Evolutionary conservation across 2,329 filamentous ascomycete genomes (phyloP).

Genomic region (Pyrenophora teres): DNA sequence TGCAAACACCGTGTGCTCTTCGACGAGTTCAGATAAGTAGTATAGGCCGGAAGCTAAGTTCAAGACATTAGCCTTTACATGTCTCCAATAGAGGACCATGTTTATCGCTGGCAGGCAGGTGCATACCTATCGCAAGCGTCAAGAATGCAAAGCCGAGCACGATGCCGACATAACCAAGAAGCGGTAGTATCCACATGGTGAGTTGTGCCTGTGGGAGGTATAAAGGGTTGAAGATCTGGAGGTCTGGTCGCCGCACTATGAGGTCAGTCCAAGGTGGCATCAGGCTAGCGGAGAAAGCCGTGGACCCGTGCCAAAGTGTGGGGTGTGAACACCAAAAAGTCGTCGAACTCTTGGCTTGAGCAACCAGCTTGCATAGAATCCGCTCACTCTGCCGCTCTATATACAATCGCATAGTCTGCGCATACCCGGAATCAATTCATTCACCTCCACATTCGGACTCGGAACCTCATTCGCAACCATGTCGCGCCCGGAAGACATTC

Average conservation of each 20-base stretch:
- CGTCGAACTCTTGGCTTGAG: constrained; percentile 25
- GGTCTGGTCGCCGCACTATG: constrained; percentile 20
- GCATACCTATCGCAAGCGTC: constrained; percentile 83
- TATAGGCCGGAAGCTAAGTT: constrained; percentile 87
- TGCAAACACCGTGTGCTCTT: constrained; percentile 93
- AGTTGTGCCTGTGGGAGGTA: constrained; percentile 3
- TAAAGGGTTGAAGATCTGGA: constrained; percentile 10
- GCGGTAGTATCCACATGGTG: constrained; percentile 91
- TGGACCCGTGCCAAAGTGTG: constrained; percentile 22
- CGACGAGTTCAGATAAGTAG: constrained; percentile 96
- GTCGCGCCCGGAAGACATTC: constrained; percentile 95
- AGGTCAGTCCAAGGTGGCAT: constrained; percentile 36
- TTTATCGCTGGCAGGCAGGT: background rate
- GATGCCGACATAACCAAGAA: constrained; percentile 87
- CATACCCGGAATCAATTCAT: background rate
- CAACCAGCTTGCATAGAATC: background rate
- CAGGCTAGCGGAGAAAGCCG: constrained; percentile 21
- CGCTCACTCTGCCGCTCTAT: background rate
- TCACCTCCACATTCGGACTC: background rate
- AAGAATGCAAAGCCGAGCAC: constrained; percentile 90
- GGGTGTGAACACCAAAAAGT: constrained; percentile 33
- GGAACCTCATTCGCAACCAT: constrained; percentile 60
- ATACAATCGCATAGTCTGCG: background rate
- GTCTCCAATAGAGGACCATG: too few relatives aligned
- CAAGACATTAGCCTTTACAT: constrained; percentile 3